phyloP scores from a whole-genome alignment of 495 filamentous ascomycete genomes.

The Aspergillus olivimuriae region DNA sequence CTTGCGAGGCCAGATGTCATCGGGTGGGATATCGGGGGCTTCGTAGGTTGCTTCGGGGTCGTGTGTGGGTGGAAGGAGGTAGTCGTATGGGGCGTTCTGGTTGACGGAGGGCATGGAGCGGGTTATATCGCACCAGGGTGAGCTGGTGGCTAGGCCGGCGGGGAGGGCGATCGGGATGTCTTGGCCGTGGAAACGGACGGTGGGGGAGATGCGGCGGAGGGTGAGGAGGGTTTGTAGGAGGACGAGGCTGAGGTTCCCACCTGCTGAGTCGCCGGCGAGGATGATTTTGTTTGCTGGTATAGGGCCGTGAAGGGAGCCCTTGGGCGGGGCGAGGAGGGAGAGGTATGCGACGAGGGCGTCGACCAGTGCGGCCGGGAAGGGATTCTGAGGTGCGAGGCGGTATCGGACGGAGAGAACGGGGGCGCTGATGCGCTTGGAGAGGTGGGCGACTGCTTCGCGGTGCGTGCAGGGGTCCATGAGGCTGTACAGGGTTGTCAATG shows the following conservation, averaged over 20 bases:
- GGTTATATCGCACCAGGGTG: constrained; percentile 74
- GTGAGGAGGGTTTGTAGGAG: constrained; percentile 72
- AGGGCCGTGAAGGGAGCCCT: constrained; percentile 63
- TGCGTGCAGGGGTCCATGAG: constrained; percentile 73
- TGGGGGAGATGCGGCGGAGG: constrained; percentile 42
- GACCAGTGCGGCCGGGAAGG: constrained; percentile 77
- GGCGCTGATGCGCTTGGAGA: constrained; percentile 46
- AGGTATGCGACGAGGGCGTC: constrained; percentile 83
- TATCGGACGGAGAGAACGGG: constrained; percentile 79
- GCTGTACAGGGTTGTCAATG: no score
- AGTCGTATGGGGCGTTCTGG: constrained; percentile 63
- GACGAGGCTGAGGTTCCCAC: constrained; percentile 67
- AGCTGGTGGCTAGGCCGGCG: constrained; percentile 56
- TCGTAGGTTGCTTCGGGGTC: constrained; percentile 24
- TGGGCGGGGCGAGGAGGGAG: constrained; percentile 71
- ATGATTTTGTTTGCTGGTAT: constrained; percentile 66
- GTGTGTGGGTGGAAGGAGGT: constrained; percentile 50
- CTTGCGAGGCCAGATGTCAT: constrained; percentile 62
- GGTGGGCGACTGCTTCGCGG: constrained; percentile 36
- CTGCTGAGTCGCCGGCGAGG: constrained; percentile 81
- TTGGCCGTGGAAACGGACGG: constrained; percentile 58
- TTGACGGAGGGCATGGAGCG: constrained; percentile 65
- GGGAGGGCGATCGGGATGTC: constrained; percentile 60
- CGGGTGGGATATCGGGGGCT: constrained; percentile 35
- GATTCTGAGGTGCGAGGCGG: constrained; percentile 74